Conservation (phyloP, 2,329 filamentous ascomycete species). For the Peltaster fructicola region DNA sequence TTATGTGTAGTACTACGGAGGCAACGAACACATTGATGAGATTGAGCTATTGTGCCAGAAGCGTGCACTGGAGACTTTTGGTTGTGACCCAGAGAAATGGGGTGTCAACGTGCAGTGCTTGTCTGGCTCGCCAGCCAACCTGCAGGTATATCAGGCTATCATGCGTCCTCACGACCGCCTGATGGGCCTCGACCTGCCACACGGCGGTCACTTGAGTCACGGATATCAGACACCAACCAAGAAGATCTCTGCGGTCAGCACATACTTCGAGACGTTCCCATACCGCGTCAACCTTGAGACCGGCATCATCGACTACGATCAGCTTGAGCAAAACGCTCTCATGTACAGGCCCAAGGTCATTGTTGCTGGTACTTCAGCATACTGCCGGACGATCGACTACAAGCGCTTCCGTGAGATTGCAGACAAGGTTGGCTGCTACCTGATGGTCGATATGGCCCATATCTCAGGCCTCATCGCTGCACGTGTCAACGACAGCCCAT, state of each 20-base stretch:
- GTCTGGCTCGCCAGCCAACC: conserved; percentile 59
- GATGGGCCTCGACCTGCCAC: conserved; percentile 92
- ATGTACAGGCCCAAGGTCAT: conserved; percentile 94
- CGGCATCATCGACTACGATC: conserved; percentile 93
- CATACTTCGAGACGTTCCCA: conserved; percentile 97
- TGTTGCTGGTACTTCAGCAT: conserved; percentile 90
- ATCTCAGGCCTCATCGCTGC: conserved; percentile 92
- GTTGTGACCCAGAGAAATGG: conserved; percentile 75
- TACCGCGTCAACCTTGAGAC: conserved; percentile 82
- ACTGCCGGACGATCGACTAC: conserved; percentile 97
- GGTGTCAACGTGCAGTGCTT: conserved; percentile 96
- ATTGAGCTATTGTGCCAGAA: conserved; percentile 91
- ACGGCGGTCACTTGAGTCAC: conserved; percentile 89
- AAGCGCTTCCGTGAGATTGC: conserved; percentile 89
- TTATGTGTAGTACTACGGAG: conserved; percentile 99
- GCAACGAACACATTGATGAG: conserved; percentile 96
- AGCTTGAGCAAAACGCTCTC: conserved; percentile 71
- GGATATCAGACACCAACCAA: conserved; percentile 83
- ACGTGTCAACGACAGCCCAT: conserved; percentile 83
- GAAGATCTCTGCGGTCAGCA: conserved; percentile 84
- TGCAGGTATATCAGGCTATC: conserved; percentile 80
- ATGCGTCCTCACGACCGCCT: conserved; percentile 85
- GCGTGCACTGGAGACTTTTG: conserved; percentile 82
- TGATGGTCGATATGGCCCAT: conserved; percentile 96
- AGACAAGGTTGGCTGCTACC: conserved; percentile 82